Conservation (phyloP, 768 basidiomycete genomes). For the Podaxis sp. region DNA sequence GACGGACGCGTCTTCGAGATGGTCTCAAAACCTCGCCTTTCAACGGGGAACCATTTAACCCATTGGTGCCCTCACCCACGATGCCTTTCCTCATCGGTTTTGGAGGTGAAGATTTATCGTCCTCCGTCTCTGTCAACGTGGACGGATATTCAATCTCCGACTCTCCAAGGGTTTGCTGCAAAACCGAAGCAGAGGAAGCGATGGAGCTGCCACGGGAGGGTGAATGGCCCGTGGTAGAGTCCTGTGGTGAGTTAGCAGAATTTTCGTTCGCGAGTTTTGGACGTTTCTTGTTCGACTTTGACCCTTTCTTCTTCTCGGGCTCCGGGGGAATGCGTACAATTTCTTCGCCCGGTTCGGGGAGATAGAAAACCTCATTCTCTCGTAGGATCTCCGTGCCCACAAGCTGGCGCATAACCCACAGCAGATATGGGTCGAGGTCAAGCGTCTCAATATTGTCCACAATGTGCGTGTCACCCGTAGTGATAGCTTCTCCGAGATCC, state of each 20-base stretch:
- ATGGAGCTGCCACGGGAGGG: not conserved
- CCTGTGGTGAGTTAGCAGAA: not conserved
- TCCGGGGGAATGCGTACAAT: conserved; percentile 22
- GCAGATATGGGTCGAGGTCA: conserved; percentile 50
- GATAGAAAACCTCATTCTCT: conserved; percentile 65
- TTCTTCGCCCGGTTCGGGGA: conserved; percentile 52
- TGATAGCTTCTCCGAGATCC: conserved; percentile 58
- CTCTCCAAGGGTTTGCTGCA: conserved; percentile 6
- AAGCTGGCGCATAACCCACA: conserved; percentile 57
- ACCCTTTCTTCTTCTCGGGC: not conserved
- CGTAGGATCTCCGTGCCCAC: conserved; percentile 66
- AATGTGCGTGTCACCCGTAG: conserved; percentile 48
- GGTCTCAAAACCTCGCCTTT: not conserved
- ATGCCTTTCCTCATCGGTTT: not conserved
- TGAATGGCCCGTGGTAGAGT: not conserved
- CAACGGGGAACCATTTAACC: not conserved
- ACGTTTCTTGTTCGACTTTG: not conserved
- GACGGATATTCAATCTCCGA: not conserved
- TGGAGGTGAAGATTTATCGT: not conserved
- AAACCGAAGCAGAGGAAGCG: conserved; percentile 1
- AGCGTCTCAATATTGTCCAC: conserved; percentile 49
- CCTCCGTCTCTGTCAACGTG: conserved; percentile 9
- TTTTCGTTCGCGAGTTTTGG: not conserved
- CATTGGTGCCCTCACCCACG: not conserved
- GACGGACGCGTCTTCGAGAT: not conserved